A percentile compares a stretch with the other conserved stretches of the same genome.
Evolutionary conservation across 73 alveolate species (phyloP).

Genomic region (Tetrahymena borealis): DNA sequence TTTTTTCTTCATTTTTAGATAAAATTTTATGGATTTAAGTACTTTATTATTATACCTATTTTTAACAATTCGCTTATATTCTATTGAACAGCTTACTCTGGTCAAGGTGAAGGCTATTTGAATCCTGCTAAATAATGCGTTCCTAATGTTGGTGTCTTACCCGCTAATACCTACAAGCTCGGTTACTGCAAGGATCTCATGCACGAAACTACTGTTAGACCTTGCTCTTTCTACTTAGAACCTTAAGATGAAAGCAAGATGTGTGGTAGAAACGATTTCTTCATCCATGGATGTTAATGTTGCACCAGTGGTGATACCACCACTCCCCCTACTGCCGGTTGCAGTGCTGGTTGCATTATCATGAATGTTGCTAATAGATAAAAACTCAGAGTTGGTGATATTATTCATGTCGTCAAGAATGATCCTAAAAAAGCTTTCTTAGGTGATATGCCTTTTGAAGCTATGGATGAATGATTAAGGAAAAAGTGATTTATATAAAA

Average conservation of each 20-base stretch:
- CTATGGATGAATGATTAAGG: not conserved
- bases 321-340: conserved; percentile 32
- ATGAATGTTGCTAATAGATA: not conserved
- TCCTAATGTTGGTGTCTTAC: conserved; percentile 40
- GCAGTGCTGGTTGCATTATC: conserved; percentile 45
- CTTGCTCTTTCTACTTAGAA: conserved; percentile 44
- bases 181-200: conserved; percentile 44
- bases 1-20: not conserved
- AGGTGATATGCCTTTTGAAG: not conserved
- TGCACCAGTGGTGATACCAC: conserved; percentile 42
- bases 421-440: conserved; percentile 9
- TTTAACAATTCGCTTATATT: not conserved
- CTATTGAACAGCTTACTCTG: conserved; percentile 16
- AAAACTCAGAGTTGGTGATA: conserved; percentile 20
- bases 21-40: not conserved
- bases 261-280: conserved; percentile 45
- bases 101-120: conserved; percentile 14
- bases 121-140: conserved; percentile 46
- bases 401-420: not conserved
- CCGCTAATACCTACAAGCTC: conserved; percentile 35
- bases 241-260: conserved; percentile 8
- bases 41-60: not conserved
- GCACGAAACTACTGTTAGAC: conserved; percentile 36
- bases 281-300: conserved; percentile 43
- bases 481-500: not conserved